Evolutionary conservation across 2,329 filamentous ascomycete species (phyloP).

Genomic region (Colletotrichum gigasporum): DNA sequence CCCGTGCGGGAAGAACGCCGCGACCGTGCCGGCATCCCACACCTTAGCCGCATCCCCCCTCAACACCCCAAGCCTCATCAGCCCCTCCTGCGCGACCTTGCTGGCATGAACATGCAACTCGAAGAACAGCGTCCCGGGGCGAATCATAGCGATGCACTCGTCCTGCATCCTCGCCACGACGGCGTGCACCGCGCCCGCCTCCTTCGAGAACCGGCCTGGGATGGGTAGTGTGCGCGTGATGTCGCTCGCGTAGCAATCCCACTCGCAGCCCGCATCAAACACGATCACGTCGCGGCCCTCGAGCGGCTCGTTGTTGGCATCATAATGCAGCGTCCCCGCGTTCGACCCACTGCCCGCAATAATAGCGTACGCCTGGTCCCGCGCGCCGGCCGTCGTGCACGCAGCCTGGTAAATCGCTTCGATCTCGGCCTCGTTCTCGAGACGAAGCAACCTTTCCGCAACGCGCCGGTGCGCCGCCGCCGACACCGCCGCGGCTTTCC

Average conservation of each 20-base stretch:
- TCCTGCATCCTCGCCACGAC: constrained; percentile 85
- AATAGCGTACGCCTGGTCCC: constrained; percentile 84
- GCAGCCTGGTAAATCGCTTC: constrained; percentile 80
- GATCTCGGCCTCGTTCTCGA: constrained; percentile 83
- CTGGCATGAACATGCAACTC: constrained; percentile 79
- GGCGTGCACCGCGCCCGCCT: constrained; percentile 78
- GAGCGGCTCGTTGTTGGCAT: constrained; percentile 79
- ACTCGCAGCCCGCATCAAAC: constrained; percentile 90
- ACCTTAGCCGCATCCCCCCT: constrained; percentile 67
- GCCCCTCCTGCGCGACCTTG: constrained; percentile 74
- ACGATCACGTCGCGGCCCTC: constrained; percentile 77
- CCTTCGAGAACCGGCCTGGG: constrained; percentile 71
- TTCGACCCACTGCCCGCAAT: constrained; percentile 89
- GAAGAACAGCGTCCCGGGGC: constrained; percentile 75
- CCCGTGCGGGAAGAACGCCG: constrained; percentile 74
- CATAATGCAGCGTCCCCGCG: constrained; percentile 88
- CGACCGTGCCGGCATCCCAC: constrained; percentile 60
- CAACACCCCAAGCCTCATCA: constrained; percentile 78
- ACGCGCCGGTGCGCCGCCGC: constrained; percentile 80
- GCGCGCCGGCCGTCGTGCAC: constrained; percentile 78
- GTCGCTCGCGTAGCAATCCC: constrained; percentile 85
- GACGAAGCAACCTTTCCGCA: constrained; percentile 67
- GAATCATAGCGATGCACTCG: constrained; percentile 74
- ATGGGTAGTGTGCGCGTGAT: constrained; percentile 90
- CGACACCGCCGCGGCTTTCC: constrained; percentile 82